phyloP scores from a whole-genome alignment of 1,284 basidiomycete species.

The Ceratobasidium theobromae region DNA sequence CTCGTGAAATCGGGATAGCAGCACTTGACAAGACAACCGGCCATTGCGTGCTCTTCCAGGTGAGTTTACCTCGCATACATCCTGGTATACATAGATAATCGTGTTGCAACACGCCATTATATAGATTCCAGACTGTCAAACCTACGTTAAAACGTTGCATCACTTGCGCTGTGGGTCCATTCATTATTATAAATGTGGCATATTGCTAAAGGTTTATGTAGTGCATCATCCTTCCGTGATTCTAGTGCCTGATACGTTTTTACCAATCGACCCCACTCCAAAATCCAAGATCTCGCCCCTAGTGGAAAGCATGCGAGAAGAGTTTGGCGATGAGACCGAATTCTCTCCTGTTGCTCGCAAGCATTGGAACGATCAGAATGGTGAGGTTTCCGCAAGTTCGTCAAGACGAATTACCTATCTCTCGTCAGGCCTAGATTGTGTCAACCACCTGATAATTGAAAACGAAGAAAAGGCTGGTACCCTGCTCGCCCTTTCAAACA shows the following conservation, averaged over 20 bases:
- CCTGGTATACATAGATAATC: constrained; percentile 35
- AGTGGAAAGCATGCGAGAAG: constrained; percentile 70
- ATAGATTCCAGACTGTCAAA: constrained; percentile 77
- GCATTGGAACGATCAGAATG: constrained; percentile 79
- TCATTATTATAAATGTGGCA: not conserved
- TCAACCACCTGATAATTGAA: constrained; percentile 73
- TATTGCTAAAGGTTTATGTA: not conserved
- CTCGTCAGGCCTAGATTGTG: constrained; percentile 68
- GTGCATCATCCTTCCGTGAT: constrained; percentile 70
- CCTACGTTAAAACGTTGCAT: constrained; percentile 85
- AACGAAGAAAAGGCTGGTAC: constrained; percentile 74
- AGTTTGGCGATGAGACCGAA: constrained; percentile 59
- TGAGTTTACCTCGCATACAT: constrained; percentile 40
- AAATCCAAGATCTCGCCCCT: constrained; percentile 56
- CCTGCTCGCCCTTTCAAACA: constrained; percentile 71
- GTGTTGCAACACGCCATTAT: not conserved
- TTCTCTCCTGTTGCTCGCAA: constrained; percentile 70
- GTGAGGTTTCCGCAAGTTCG: constrained; percentile 47
- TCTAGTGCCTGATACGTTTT: constrained; percentile 76
- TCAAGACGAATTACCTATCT: constrained; percentile 39
- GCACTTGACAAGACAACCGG: constrained; percentile 81
- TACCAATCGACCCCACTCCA: constrained; percentile 54
- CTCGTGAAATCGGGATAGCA: constrained; percentile 82
- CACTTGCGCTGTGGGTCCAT: constrained; percentile 60
- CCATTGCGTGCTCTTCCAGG: constrained; percentile 70